Conservation (phyloP, 1,284 basidiomycete genomes). For the Athelia psychrophila region DNA sequence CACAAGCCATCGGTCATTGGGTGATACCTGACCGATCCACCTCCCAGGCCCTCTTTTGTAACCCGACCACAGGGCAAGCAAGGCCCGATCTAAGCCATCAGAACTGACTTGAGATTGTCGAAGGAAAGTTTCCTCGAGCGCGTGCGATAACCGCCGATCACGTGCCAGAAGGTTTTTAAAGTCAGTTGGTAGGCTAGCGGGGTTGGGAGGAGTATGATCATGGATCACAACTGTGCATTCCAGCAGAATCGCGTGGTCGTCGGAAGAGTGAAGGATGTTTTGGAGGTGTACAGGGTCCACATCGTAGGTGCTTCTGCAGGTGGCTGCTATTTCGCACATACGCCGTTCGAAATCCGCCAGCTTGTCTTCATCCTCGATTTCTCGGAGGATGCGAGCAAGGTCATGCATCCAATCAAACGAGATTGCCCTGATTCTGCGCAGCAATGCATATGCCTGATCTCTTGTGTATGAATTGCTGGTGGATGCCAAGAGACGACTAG, state of each 20-base stretch:
- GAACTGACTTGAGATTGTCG: neutral
- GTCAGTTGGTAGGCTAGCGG: neutral
- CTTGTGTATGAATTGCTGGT: neutral
- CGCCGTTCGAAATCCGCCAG: constrained; percentile 3
- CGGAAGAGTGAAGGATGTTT: neutral
- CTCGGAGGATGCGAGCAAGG: constrained; percentile 9
- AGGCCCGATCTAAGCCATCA: constrained; percentile 13
- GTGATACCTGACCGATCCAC: too few species aligned
- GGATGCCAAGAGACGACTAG: constrained; percentile 16
- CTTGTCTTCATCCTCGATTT: constrained; percentile 9
- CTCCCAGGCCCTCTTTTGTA: constrained; percentile 6
- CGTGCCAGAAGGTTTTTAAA: constrained; percentile 14
- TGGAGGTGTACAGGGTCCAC: constrained; percentile 11
- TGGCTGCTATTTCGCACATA: constrained; percentile 21
- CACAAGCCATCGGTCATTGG: too few species aligned
- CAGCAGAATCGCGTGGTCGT: constrained; percentile 16
- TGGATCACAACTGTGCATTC: constrained; percentile 22
- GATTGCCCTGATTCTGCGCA: constrained; percentile 10
- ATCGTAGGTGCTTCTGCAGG: constrained; percentile 25
- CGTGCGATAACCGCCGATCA: constrained; percentile 18
- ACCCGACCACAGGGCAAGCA: constrained; percentile 13
- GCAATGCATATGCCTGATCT: constrained; percentile 3
- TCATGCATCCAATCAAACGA: constrained; percentile 18
- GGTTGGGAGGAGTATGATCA: constrained; percentile 14
- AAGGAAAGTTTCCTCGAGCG: constrained; percentile 10